Evolutionary conservation across 352 stramenopile species (phyloP).

Genomic region (Phytophthora multivora): DNA sequence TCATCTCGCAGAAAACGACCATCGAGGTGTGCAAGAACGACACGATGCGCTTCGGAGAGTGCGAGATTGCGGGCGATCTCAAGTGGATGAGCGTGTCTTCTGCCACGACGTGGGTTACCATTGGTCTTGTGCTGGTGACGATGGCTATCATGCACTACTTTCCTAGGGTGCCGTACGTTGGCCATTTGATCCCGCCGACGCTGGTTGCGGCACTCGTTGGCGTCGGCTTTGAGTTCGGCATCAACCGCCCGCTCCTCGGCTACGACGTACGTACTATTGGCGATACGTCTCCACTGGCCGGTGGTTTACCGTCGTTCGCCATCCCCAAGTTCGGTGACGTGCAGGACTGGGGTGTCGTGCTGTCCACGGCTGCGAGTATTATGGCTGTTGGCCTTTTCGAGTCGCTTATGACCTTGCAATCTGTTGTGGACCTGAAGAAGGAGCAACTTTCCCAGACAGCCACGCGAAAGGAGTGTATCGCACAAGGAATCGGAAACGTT

Average conservation of each 20-base stretch:
- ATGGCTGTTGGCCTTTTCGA: conserved; percentile 93
- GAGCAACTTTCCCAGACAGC: conserved; percentile 62
- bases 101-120: conserved; percentile 62
- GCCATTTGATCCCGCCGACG: conserved; percentile 76
- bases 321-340: conserved; percentile 52
- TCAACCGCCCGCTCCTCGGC: conserved; percentile 75
- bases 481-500: conserved; percentile 92
- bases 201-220: conserved; percentile 79
- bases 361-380: conserved; percentile 91
- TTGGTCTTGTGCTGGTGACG: conserved; percentile 75
- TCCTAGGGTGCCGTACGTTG: conserved; percentile 60
- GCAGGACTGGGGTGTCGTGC: conserved; percentile 68
- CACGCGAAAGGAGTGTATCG: conserved; percentile 82
- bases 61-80: conserved; percentile 64
- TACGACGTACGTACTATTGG: conserved; percentile 84
- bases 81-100: conserved; percentile 75
- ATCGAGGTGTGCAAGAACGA: conserved; percentile 82
- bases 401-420: conserved; percentile 94
- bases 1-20: conserved; percentile 92
- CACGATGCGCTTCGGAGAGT: conserved; percentile 74
- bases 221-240: conserved; percentile 86
- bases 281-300: conserved; percentile 64
- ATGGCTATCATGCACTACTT: conserved; percentile 91
- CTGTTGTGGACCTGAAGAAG: conserved; percentile 91
- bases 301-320: conserved; percentile 57